A percentile compares a stretch with the other conserved stretches of the same genome.
Evolutionary conservation across 768 basidiomycete genomes (phyloP).

Genomic region (Auriscalpium orientale): DNA sequence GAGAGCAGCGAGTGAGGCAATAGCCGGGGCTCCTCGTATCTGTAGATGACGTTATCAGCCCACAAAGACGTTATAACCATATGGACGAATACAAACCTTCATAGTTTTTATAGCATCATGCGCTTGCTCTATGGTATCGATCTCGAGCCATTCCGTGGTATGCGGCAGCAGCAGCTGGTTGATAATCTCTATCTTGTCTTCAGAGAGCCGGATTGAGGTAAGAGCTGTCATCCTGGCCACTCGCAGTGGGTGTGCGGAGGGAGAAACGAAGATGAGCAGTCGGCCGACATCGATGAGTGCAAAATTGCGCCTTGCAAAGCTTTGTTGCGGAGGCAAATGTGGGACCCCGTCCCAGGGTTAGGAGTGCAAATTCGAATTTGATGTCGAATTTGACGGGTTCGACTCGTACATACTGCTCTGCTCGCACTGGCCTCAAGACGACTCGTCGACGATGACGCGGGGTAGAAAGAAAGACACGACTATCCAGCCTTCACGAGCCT

Average conservation of each 20-base stretch:
- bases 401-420: neutral
- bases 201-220: constrained; percentile 36
- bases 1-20: constrained; percentile 85
- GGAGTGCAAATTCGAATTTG: neutral
- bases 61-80: neutral
- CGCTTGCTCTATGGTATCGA: constrained; percentile 73
- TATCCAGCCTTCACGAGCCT: constrained; percentile 7
- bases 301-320: no score
- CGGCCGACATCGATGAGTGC: no score
- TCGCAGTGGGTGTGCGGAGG: neutral
- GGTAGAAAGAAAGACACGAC: constrained; percentile 13
- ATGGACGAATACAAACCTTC: constrained; percentile 53
- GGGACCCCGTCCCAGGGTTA: neutral
- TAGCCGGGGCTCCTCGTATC: constrained; percentile 92
- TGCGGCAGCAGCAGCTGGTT: constrained; percentile 87
- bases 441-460: constrained; percentile 5
- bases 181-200: constrained; percentile 69
- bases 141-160: constrained; percentile 51
- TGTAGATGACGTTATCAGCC: constrained; percentile 16
- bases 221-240: constrained; percentile 15
- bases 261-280: neutral
- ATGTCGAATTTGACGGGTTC: constrained; percentile 7
- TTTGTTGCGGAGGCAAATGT: no score
- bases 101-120: constrained; percentile 94
- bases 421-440: neutral